Base-by-base conservation (phyloP, 2,329 filamentous ascomycete genomes). In the Fusarium succisae region DNA sequence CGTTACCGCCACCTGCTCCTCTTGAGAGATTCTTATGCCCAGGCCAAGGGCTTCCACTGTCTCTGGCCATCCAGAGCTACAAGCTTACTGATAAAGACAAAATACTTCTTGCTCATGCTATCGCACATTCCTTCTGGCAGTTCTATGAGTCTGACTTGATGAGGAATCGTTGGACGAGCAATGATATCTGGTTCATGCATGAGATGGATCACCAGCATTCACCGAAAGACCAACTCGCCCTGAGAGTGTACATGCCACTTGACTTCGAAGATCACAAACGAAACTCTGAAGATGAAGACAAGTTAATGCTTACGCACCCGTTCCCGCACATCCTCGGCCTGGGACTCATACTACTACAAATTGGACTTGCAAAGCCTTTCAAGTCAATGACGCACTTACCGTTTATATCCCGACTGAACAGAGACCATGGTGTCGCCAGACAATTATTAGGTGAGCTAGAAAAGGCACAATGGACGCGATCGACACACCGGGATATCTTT, bases 11-110 rank as follows among this genome's bases (percentile, higher is more conserved):
- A 9, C 56, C 56, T 1, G 43, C 43, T 13, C 56, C 56, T 2
- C 56, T 59, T 0, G 56, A 59, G 5, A 11, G 43, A 1, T 59
- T 59, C 1, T 1, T 59, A 7, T 59, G 56, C 6, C 32, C 56
- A 0, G 56, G 56, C 0, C 43, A 39, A 5, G 56, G 56, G 0
- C 43, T 59, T 8, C 56, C 24, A 0, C 35, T 59, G 0, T 39
- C 24, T 5, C 0, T 50, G 1, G 56, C 2, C 0, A 20, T 60
- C 2, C 37, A 60, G 8, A 30, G 9, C 6, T 60, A 60, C 2
- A 51, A 17, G 6, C 10, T 60, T 1, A 60, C 45, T 0, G 45
- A 53, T 4, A 53, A 41, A 4, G 45, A 60, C 2, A 60, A 54
- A 1, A 60, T 53, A 0, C 4, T 60, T 0, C 45, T 53, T 2